phyloP scores from a whole-genome alignment of 441 rosid genomes.

The Populus hybrid region DNA sequence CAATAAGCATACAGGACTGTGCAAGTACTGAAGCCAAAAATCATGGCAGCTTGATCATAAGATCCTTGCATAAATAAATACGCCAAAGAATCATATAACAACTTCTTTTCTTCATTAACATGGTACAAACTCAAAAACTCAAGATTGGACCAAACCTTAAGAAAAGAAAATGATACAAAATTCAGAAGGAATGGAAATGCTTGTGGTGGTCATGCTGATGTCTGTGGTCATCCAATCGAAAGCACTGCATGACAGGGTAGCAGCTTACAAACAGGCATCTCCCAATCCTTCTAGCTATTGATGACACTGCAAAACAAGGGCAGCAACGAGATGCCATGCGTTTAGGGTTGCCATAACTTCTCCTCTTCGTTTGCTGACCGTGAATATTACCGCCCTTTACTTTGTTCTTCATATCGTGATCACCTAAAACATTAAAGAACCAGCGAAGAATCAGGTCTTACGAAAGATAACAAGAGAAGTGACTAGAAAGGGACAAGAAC shows the following conservation, averaged over 20 bases:
- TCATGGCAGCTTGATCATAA: too few species aligned
- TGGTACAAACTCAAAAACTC: neutral
- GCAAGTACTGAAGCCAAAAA: too few species aligned
- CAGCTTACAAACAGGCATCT: conserved; percentile 46
- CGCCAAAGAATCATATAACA: neutral
- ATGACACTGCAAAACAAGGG: conserved; percentile 23
- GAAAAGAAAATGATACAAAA: neutral
- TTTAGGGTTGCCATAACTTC: neutral
- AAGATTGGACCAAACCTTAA: neutral
- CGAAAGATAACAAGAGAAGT: neutral
- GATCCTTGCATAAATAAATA: too few species aligned
- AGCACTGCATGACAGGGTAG: conserved; percentile 43
- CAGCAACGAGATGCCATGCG: conserved; percentile 4
- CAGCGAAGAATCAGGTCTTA: neutral
- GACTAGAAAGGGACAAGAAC: neutral
- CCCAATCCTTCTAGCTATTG: conserved; percentile 32
- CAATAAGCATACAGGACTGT: too few species aligned
- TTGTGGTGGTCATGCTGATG: conserved; percentile 44
- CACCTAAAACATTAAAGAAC: neutral
- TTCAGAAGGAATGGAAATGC: conserved; percentile 35
- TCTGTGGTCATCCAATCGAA: conserved; percentile 44
- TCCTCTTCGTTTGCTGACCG: conserved; percentile 2
- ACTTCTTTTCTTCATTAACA: neutral
- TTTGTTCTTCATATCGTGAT: conserved; percentile 2
- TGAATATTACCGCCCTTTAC: neutral